Evolutionary conservation across 495 filamentous ascomycete genomes (phyloP).

Genomic region (Hyaloscypha bicolor): DNA sequence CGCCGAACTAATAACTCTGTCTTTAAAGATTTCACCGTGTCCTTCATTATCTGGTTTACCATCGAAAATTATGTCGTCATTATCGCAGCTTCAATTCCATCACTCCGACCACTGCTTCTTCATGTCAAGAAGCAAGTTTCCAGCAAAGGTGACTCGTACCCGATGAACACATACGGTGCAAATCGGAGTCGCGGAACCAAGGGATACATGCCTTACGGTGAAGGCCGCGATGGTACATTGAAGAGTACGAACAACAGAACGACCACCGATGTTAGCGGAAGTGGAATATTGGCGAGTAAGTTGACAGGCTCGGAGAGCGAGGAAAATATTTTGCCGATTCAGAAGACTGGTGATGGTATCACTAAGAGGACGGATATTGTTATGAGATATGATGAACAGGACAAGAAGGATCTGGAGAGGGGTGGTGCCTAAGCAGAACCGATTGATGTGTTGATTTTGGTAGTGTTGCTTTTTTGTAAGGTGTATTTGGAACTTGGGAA

Average conservation of each 20-base stretch:
- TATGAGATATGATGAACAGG: constrained; percentile 3
- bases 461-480: too few species aligned
- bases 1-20: neutral
- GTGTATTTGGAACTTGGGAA: too few species aligned
- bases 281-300: neutral
- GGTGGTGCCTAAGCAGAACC: too few species aligned
- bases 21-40: constrained; percentile 7
- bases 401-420: constrained; percentile 6
- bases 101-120: constrained; percentile 15
- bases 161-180: constrained; percentile 9
- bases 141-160: constrained; percentile 8
- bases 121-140: constrained; percentile 20
- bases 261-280: neutral
- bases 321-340: constrained; percentile 18
- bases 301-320: constrained; percentile 10
- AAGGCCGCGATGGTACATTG: constrained; percentile 14
- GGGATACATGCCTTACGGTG: constrained; percentile 15
- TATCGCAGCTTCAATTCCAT: constrained; percentile 19
- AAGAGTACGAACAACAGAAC: neutral
- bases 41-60: constrained; percentile 35
- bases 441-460: too few species aligned
- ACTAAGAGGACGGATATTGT: constrained; percentile 14
- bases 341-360: neutral
- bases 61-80: constrained; percentile 23
- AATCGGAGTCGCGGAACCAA: constrained; percentile 4